A percentile compares a stretch with the other conserved stretches of the same genome.
Evolutionary conservation across 1,139 yeast species (phyloP).

Genomic region (Yamadazyma pseudoaaseri): DNA sequence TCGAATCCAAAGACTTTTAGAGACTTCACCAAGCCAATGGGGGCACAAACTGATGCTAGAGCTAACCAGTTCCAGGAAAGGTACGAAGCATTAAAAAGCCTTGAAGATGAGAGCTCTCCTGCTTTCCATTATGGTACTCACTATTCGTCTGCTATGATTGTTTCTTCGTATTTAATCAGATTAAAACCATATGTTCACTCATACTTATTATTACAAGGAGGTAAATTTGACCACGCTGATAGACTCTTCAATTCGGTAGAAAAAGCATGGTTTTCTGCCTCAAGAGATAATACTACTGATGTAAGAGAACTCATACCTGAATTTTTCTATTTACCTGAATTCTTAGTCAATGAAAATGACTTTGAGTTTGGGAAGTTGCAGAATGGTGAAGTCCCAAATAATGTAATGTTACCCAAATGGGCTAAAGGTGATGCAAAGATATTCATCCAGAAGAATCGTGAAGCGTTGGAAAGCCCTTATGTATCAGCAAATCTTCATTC

Average conservation of each 20-base stretch:
- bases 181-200: constrained; percentile 78
- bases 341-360: constrained; percentile 58
- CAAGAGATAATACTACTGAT: constrained; percentile 77
- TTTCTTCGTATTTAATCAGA: constrained; percentile 72
- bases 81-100: constrained; percentile 61
- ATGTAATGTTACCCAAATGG: constrained; percentile 80
- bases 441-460: constrained; percentile 71
- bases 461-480: constrained; percentile 77
- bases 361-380: constrained; percentile 71
- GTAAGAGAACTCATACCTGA: constrained; percentile 86
- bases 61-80: constrained; percentile 65
- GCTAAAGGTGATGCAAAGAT: constrained; percentile 70
- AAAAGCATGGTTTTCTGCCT: constrained; percentile 77
- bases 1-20: constrained; percentile 59
- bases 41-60: constrained; percentile 67
- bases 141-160: constrained; percentile 91
- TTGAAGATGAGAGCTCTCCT: constrained; percentile 54
- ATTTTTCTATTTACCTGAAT: constrained; percentile 77
- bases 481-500: constrained; percentile 71
- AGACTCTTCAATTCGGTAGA: constrained; percentile 69
- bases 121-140: constrained; percentile 93
- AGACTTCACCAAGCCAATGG: constrained; percentile 85
- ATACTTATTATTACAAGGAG: constrained; percentile 76
- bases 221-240: constrained; percentile 85
- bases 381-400: constrained; percentile 53